These are phyloP conservation scores for Lichina pygmaea DNA, from an alignment of 495 filamentous ascomycete genomes.

Conservation along the genomic window DNA sequence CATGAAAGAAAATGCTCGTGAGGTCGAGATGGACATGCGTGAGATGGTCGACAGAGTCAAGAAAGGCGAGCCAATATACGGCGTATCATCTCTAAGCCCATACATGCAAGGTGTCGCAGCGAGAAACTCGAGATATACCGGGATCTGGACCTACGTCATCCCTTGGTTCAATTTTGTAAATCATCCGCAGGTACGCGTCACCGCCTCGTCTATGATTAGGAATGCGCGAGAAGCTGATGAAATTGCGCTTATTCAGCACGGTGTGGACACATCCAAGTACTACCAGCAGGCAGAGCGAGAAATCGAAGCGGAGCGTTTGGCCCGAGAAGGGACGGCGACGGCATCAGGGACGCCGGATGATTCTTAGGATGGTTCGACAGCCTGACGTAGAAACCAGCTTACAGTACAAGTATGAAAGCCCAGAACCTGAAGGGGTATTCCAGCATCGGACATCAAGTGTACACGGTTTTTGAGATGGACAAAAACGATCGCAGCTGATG, in stretches of 20 bases:
- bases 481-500: too few relatives aligned
- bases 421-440: background rate
- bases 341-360: background rate
- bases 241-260: constrained; percentile 28
- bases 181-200: constrained; percentile 40
- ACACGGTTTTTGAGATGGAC: too few relatives aligned
- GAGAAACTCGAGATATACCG: constrained; percentile 74
- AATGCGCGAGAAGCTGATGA: background rate
- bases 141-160: constrained; percentile 52
- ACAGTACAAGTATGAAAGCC: background rate
- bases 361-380: too few relatives aligned
- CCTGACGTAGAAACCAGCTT: background rate
- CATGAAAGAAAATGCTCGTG: constrained; percentile 67
- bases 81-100: constrained; percentile 42
- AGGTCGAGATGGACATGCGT: constrained; percentile 85
- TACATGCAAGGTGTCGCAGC: constrained; percentile 86
- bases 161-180: constrained; percentile 98
- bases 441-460: too few relatives aligned
- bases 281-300: constrained; percentile 90
- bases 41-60: constrained; percentile 96
- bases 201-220: background rate
- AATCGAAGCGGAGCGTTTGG: constrained; percentile 41
- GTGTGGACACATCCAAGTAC: constrained; percentile 95
- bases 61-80: constrained; percentile 73
- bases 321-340: background rate